These are phyloP conservation scores for Leishmania guyanensis DNA, from an alignment of 208 protist species.

Conservation along the genomic window DNA sequence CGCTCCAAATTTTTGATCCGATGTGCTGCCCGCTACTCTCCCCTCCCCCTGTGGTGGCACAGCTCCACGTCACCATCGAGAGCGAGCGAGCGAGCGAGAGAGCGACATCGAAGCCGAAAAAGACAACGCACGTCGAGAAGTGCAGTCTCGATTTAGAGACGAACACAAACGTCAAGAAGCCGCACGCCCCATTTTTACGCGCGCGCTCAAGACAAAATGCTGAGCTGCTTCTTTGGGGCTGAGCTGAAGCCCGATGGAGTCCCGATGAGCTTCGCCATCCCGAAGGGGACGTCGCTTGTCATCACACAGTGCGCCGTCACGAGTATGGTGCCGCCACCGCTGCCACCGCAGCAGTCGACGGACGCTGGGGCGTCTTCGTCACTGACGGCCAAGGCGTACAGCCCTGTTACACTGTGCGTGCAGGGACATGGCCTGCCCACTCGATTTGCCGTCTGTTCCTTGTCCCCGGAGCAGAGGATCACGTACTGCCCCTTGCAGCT, in stretches of 20 bases:
- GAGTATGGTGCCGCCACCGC: conserved; percentile 24
- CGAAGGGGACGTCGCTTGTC: conserved; percentile 56
- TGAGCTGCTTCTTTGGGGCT: conserved; percentile 87
- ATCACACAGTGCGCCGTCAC: conserved; percentile 80
- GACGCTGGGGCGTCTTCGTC: conserved; percentile 7
- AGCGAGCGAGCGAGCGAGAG: too few relatives aligned
- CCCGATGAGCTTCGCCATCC: conserved; percentile 62
- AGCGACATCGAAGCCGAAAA: background rate
- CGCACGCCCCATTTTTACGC: too few relatives aligned
- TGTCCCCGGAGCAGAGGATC: conserved; percentile 43
- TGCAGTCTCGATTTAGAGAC: too few relatives aligned
- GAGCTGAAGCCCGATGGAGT: conserved; percentile 62
- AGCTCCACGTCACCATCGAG: background rate
- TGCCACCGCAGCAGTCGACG: background rate
- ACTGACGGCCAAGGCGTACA: conserved; percentile 18
- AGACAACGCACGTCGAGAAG: background rate
- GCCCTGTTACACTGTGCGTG: conserved; percentile 65
- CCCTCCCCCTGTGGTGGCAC: background rate
- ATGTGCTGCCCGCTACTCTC: background rate
- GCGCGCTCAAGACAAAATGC: conserved; percentile 14
- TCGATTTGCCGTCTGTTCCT: conserved; percentile 64
- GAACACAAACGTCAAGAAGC: background rate
- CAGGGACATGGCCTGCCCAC: conserved; percentile 65
- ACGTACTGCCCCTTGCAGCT: conserved; percentile 73
- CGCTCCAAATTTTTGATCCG: background rate